phyloP scores from a whole-genome alignment of 2,329 filamentous ascomycete genomes.

The Teratosphaeria pseudoeucalypti region DNA sequence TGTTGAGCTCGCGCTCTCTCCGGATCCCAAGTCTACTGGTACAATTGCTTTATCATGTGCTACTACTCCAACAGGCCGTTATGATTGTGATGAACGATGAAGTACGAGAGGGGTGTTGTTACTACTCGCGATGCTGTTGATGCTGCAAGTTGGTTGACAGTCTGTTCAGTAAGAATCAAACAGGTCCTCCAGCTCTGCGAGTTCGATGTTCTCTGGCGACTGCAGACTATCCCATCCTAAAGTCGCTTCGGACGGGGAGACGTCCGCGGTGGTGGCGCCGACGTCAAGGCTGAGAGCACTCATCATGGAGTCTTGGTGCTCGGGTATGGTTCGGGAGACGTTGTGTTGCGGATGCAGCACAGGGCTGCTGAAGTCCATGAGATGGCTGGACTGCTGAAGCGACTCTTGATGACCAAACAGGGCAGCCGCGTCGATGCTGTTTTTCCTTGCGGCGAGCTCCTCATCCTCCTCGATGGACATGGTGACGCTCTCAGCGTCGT shows the following conservation, averaged over 20 bases:
- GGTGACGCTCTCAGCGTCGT: slow-evolving; percentile 22
- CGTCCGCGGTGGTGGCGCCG: neutral
- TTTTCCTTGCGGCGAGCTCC: slow-evolving; percentile 39
- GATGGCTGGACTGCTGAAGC: slow-evolving; percentile 13
- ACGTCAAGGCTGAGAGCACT: neutral
- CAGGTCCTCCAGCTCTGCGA: slow-evolving; percentile 85
- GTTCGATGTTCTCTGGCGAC: slow-evolving; percentile 78
- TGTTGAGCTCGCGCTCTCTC: neutral
- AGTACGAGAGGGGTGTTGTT: neutral
- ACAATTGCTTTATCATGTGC: neutral
- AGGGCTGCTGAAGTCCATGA: slow-evolving; percentile 37
- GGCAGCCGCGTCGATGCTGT: slow-evolving; percentile 38
- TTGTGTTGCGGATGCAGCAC: slow-evolving; percentile 29
- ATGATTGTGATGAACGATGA: neutral
- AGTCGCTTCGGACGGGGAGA: slow-evolving; percentile 18
- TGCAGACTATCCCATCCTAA: slow-evolving; percentile 33
- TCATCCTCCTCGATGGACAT: slow-evolving; percentile 33
- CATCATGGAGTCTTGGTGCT: neutral
- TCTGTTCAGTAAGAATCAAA: slow-evolving; percentile 47
- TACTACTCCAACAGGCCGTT: neutral
- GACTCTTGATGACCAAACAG: slow-evolving; percentile 42
- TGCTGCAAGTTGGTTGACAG: neutral
- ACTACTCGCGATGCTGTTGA: neutral
- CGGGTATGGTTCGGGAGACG: neutral
- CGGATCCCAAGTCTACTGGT: neutral